Evolutionary conservation across 306 rosid genomes (phyloP).

Genomic region (Gastrolobium villosum): DNA sequence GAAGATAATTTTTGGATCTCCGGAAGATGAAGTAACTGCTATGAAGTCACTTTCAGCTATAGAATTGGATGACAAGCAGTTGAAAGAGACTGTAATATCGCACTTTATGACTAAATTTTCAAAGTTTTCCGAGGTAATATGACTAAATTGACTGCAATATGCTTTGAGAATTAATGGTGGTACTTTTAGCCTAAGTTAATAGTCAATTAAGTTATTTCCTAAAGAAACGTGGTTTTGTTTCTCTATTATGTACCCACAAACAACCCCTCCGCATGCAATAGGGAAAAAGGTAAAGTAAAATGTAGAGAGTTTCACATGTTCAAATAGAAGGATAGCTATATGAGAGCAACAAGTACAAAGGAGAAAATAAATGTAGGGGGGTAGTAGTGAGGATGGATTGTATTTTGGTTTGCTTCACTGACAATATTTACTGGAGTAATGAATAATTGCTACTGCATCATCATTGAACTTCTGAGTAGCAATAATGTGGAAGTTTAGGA

Average conservation of each 20-base stretch:
- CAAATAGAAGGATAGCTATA: constrained; percentile 1
- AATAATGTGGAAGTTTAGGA: constrained; percentile 24
- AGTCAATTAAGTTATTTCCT: constrained; percentile 13
- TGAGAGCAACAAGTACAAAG: constrained; percentile 2
- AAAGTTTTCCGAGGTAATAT: constrained; percentile 76
- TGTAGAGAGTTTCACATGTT: background rate
- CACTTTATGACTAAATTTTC: constrained; percentile 72
- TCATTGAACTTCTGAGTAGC: constrained; percentile 29
- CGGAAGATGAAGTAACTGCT: constrained; percentile 79
- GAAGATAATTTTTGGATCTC: constrained; percentile 64
- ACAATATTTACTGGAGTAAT: constrained; percentile 34
- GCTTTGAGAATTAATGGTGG: constrained; percentile 40
- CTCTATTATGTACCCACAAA: constrained; percentile 14
- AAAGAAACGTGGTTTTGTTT: constrained; percentile 32
- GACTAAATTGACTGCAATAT: constrained; percentile 33
- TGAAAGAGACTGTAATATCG: constrained; percentile 78
- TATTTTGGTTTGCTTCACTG: constrained; percentile 16
- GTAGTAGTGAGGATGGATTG: constrained; percentile 1
- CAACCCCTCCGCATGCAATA: background rate
- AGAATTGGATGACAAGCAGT: constrained; percentile 63
- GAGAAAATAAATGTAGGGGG: background rate
- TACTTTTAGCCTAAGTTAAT: constrained; percentile 21
- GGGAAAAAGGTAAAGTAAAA: background rate
- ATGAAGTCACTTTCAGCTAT: constrained; percentile 68
- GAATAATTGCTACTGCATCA: constrained; percentile 9